Evolutionary conservation across 2,329 filamentous ascomycete species (phyloP).

Genomic region (Bisporella sp.): DNA sequence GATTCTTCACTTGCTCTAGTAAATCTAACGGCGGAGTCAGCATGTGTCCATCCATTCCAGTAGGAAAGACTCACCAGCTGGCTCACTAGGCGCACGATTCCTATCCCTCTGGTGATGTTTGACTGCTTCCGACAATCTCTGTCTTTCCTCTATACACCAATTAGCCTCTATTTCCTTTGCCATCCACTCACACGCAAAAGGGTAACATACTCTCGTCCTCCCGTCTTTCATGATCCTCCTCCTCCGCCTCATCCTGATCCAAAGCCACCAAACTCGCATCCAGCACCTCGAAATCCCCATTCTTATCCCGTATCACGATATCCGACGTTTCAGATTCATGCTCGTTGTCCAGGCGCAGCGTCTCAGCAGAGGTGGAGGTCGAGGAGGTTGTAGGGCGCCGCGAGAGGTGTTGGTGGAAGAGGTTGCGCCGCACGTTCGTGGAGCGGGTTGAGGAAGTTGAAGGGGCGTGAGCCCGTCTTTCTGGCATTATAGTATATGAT

Average conservation of each 20-base stretch:
- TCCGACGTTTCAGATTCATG: conserved; percentile 38
- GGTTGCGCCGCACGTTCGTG: conserved; percentile 41
- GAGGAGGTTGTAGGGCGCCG: conserved; percentile 45
- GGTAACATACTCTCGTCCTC: conserved; percentile 43
- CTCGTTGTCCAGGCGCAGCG: conserved; percentile 41
- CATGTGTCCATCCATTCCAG: background rate
- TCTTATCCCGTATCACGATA: conserved; percentile 55
- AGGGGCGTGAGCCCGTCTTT: conserved; percentile 16
- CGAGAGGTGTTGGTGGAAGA: conserved; percentile 53
- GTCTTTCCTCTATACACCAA: conserved; percentile 43
- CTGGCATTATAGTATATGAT: conserved; percentile 17
- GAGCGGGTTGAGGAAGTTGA: conserved; percentile 11
- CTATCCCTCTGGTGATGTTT: conserved; percentile 52
- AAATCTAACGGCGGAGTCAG: conserved; percentile 45
- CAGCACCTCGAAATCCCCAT: conserved; percentile 55
- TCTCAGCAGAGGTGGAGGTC: conserved; percentile 36
- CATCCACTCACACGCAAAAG: too few species aligned
- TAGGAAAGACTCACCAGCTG: conserved; percentile 54
- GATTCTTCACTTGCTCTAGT: conserved; percentile 61
- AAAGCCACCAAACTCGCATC: conserved; percentile 46
- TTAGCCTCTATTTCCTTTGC: conserved; percentile 24
- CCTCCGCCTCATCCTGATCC: conserved; percentile 42
- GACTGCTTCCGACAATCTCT: conserved; percentile 53
- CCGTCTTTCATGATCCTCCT: conserved; percentile 44
- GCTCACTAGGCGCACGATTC: conserved; percentile 50